Conservation (phyloP, 768 basidiomycete species). For the Russula sp. region DNA sequence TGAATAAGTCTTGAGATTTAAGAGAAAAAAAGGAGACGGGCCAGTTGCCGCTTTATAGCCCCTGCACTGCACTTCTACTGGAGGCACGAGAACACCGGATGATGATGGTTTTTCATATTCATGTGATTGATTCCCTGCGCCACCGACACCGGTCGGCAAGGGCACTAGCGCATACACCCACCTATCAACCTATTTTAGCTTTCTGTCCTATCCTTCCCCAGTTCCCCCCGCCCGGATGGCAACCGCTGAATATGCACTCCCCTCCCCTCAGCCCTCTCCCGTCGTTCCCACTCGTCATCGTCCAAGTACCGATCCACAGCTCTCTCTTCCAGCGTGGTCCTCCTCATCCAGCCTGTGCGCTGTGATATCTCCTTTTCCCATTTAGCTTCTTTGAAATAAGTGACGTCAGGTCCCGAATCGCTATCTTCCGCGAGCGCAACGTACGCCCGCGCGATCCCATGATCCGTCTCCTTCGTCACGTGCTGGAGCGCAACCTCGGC, state of each 20-base stretch:
- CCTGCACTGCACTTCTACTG: too few relatives aligned
- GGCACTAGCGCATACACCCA: too few relatives aligned
- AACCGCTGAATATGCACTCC: slow-evolving; percentile 16
- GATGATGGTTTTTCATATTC: not conserved
- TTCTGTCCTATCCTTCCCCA: not conserved
- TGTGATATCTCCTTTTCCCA: slow-evolving; percentile 10
- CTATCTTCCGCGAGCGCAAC: slow-evolving; percentile 51
- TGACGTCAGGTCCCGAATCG: slow-evolving; percentile 20
- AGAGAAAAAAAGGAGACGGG: not conserved
- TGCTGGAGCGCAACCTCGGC: slow-evolving; percentile 56
- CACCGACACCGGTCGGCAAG: too few relatives aligned
- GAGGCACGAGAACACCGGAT: too few relatives aligned
- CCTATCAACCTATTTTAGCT: not conserved
- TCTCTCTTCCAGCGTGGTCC: slow-evolving; percentile 34
- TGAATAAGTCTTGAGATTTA: too few relatives aligned
- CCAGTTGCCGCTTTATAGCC: not conserved
- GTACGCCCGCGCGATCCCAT: slow-evolving; percentile 60
- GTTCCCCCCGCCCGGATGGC: too few relatives aligned
- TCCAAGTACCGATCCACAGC: slow-evolving; percentile 57
- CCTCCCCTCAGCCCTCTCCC: slow-evolving; percentile 30
- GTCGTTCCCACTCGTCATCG: slow-evolving; percentile 61
- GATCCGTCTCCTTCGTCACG: slow-evolving; percentile 63
- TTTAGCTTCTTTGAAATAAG: slow-evolving; percentile 23
- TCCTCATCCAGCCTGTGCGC: not conserved
- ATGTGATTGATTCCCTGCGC: too few relatives aligned